Conservation (phyloP, 176 grass and related monocot species). For the Microstegium vimineum region DNA sequence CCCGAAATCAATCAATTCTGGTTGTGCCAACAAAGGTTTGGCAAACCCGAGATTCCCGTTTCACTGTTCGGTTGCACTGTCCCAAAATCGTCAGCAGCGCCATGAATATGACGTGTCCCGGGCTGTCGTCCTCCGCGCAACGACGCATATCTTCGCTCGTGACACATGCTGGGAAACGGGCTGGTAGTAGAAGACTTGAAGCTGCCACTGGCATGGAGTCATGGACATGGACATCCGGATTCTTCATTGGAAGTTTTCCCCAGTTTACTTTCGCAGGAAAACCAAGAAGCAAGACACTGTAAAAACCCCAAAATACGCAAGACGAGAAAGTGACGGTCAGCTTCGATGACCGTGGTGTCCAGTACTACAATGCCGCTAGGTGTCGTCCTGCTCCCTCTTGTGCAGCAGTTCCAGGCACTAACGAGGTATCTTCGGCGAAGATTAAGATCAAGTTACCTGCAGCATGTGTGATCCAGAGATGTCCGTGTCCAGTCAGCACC, state of each 20-base stretch:
- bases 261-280: background rate
- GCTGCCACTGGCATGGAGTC: too few species aligned
- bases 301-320: background rate
- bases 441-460: background rate
- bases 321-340: background rate
- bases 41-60: background rate
- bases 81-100: background rate
- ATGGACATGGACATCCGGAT: background rate
- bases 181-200: background rate
- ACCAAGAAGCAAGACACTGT: background rate
- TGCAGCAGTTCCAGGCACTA: background rate
- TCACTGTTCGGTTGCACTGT: background rate
- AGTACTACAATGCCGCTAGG: background rate
- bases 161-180: background rate
- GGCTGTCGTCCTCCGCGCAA: background rate
- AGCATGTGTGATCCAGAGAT: background rate
- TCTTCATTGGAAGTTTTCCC: background rate
- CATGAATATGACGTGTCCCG: background rate
- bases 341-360: background rate
- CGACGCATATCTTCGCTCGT: background rate
- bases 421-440: background rate
- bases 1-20: too few species aligned
- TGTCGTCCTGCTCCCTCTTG: background rate
- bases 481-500: background rate
- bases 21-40: too few species aligned